Evolutionary conservation across 1,284 basidiomycete genomes (phyloP).

Genomic region (Waitea zeae): DNA sequence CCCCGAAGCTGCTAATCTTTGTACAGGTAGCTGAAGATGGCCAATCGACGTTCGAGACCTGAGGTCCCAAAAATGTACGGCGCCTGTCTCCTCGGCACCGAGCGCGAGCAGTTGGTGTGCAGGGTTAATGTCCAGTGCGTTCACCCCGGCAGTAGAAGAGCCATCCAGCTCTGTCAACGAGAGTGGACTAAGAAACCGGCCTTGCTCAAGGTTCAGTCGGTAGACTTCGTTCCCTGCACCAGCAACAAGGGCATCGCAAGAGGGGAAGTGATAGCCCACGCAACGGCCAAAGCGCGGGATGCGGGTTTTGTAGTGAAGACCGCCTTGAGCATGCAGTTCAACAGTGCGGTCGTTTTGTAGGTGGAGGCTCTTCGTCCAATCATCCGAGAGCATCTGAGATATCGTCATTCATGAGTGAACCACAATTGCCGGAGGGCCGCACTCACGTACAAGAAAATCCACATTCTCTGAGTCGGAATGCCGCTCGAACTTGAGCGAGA

Average conservation of each 20-base stretch:
- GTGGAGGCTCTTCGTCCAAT: slow-evolving; percentile 99
- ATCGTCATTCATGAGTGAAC: neutral
- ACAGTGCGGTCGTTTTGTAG: slow-evolving; percentile 93
- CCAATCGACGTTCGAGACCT: slow-evolving; percentile 72
- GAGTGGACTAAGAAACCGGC: slow-evolving; percentile 78
- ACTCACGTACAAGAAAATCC: slow-evolving; percentile 87
- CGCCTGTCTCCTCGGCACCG: slow-evolving; percentile 71
- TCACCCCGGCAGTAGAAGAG: slow-evolving; percentile 64
- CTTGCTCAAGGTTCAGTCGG: slow-evolving; percentile 91
- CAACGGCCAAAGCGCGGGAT: slow-evolving; percentile 91
- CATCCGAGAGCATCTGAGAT: slow-evolving; percentile 78
- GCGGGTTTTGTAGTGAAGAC: slow-evolving; percentile 82
- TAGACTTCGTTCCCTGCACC: slow-evolving; percentile 72
- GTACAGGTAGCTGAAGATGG: slow-evolving; percentile 55
- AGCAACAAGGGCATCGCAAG: slow-evolving; percentile 45
- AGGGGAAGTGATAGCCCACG: slow-evolving; percentile 52
- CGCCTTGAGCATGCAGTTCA: slow-evolving; percentile 89
- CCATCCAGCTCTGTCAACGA: slow-evolving; percentile 34
- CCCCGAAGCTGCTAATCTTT: slow-evolving; percentile 26
- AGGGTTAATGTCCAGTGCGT: slow-evolving; percentile 86
- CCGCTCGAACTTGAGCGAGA: slow-evolving; percentile 91
- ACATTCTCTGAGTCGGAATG: slow-evolving; percentile 96
- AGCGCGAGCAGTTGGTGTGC: slow-evolving; percentile 86
- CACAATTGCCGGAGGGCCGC: slow-evolving; percentile 5
- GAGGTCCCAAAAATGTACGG: slow-evolving; percentile 94